A percentile compares a stretch with the other conserved stretches of the same genome.
Evolutionary conservation across 495 filamentous ascomycete genomes (phyloP).

Genomic region (Jackrogersella multiformis): DNA sequence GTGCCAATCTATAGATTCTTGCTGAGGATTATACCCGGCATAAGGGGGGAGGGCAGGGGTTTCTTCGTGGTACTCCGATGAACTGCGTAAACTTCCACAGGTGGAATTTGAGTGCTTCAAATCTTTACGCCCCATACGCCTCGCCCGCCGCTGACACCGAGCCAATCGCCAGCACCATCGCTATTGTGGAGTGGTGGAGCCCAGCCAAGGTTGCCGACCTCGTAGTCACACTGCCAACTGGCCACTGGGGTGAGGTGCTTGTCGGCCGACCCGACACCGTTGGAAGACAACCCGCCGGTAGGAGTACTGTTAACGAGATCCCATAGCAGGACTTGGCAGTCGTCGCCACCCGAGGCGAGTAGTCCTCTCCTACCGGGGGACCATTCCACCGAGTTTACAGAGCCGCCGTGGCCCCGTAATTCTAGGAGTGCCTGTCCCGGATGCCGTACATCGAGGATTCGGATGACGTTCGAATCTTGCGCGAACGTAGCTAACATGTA

Average conservation of each 20-base stretch:
- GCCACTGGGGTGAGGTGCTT: conserved; percentile 76
- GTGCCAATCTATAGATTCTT: conserved; percentile 26
- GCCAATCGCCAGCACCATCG: conserved; percentile 84
- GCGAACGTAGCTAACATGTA: conserved; percentile 97
- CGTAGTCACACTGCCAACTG: conserved; percentile 94
- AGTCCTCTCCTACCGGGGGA: conserved; percentile 85
- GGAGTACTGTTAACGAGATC: conserved; percentile 80
- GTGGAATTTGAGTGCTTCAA: conserved; percentile 7
- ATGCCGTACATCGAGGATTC: conserved; percentile 96
- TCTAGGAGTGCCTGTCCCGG: conserved; percentile 95
- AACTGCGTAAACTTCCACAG: neutral
- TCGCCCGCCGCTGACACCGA: conserved; percentile 90
- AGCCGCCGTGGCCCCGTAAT: conserved; percentile 86
- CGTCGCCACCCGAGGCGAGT: conserved; percentile 91
- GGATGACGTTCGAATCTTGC: conserved; percentile 88
- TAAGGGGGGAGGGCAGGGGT: no score
- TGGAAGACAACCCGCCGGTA: conserved; percentile 57
- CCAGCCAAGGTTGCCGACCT: conserved; percentile 96
- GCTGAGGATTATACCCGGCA: conserved; percentile 18
- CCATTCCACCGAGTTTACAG: conserved; percentile 95
- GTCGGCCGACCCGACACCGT: conserved; percentile 60
- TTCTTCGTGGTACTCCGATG: conserved; percentile 1
- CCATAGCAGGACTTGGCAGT: conserved; percentile 91
- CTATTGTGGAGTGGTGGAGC: conserved; percentile 76
- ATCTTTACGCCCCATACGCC: conserved; percentile 88